Evolutionary conservation across 208 protist species (phyloP), one percentile per base, ranked within the genome.

Genomic region (Acanthamoeba quina): DNA sequence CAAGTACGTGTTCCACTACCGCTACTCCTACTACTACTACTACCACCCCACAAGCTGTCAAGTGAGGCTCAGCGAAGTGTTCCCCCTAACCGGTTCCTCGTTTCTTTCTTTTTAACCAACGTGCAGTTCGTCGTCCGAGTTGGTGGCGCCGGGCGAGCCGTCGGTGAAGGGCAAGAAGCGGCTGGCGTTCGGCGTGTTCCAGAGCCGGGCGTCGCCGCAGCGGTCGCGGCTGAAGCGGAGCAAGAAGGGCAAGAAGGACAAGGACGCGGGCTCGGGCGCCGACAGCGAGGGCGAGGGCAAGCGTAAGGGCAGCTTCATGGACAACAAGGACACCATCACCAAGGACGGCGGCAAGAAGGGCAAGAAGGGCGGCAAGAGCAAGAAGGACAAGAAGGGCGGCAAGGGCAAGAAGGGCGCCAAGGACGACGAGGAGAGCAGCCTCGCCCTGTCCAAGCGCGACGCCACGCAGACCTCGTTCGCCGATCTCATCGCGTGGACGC

Each of bases 301-400:
- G 64, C 21, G 64, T 3, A 72, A 72, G 64, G 64, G 64, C 11
- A 72, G 64, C 64, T 72, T 72, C 29, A 72, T 72, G 64, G 64
- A 72, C 64, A 72, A 72, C 64, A 72, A 72, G 64, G 64, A 72
- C 64, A 72, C 64, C 11, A 72, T n/a, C n/a, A n/a, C n/a, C n/a
- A n/a, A 72, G 64, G 52, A 17, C 15, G 24, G 21, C 13, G 29
- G 13, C 64, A 72, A 72, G 64, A 72, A 72, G 64, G 64, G 24
- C 64, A 72, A 72, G 29, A 72, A 72, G 64, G 52, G 52, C 52
- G 41, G 41, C 37, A 37, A 37, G 37, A 3, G 37, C 37, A 37
- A 37, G 37, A 37, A 37, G 37, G 37, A 37, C 37, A 37, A 37
- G 37, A 37, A 37, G 37, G 37, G 37, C 37, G 3, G 3, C 37